phyloP scores from a whole-genome alignment of 306 rosid genomes.

The Rosa multiflora region DNA sequence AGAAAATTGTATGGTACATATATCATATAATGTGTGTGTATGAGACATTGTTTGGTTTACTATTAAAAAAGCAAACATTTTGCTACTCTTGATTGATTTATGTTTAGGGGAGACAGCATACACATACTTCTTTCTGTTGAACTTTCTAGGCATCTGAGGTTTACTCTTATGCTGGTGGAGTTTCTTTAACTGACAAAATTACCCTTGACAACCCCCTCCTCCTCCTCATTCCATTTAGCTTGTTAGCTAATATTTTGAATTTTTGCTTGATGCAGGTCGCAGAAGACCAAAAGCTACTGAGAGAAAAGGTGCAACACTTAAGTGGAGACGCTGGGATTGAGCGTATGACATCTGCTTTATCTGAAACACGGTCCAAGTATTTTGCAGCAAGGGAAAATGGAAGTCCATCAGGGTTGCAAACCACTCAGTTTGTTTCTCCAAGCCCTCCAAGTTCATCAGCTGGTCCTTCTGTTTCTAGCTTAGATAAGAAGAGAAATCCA shows the following conservation, averaged over 20 bases:
- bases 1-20: neutral
- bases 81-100: too few species aligned
- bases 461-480: conserved; percentile 30
- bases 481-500: conserved; percentile 43
- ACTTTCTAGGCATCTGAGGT: too few species aligned
- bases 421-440: conserved; percentile 38
- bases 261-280: conserved; percentile 50
- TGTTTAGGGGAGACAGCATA: too few species aligned
- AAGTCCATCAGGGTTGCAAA: conserved; percentile 41
- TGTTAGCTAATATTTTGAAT: neutral
- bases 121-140: too few species aligned
- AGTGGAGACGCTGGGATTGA: conserved; percentile 90
- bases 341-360: conserved; percentile 78
- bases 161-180: neutral
- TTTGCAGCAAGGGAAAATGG: conserved; percentile 50
- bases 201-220: neutral
- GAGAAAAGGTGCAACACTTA: conserved; percentile 79
- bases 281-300: conserved; percentile 73
- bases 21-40: neutral
- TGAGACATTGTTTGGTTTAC: neutral
- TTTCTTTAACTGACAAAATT: neutral
- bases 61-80: too few species aligned
- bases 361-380: conserved; percentile 79
- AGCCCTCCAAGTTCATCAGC: conserved; percentile 33
- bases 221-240: neutral